Evolutionary conservation across 2,329 filamentous ascomycete genomes (phyloP).

Genomic region (Mycosphaerelloides madeirae): DNA sequence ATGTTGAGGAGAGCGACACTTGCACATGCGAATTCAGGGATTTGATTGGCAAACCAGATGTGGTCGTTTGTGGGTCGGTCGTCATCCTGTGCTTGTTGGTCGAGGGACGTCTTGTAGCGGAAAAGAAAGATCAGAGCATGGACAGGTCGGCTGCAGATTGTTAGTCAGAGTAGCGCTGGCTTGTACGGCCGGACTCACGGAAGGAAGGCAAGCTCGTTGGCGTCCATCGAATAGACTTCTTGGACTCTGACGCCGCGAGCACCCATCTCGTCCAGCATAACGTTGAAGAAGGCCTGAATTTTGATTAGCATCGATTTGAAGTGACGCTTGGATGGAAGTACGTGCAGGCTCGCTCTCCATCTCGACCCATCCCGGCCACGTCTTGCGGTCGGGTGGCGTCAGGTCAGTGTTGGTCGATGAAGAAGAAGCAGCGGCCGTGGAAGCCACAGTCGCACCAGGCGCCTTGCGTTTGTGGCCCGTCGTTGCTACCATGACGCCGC

Average conservation of each 20-base stretch:
- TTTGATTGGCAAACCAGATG: conserved; percentile 96
- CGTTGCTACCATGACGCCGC: conserved; percentile 13
- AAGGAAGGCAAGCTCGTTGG: conserved; percentile 57
- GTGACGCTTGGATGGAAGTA: conserved; percentile 3
- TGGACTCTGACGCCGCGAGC: conserved; percentile 67
- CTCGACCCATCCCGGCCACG: conserved; percentile 73
- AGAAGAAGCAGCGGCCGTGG: conserved; percentile 26
- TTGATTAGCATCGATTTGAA: not conserved
- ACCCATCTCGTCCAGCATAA: conserved; percentile 74
- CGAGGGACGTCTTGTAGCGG: conserved; percentile 52
- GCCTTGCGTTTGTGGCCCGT: conserved; percentile 22
- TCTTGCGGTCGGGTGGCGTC: conserved; percentile 48
- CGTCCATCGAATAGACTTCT: conserved; percentile 71
- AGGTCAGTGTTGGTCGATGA: conserved; percentile 19
- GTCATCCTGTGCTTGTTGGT: conserved; percentile 49
- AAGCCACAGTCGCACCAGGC: conserved; percentile 41
- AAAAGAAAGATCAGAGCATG: conserved; percentile 89
- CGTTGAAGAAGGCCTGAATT: conserved; percentile 72
- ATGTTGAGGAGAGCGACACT: conserved; percentile 93
- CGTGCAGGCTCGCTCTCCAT: conserved; percentile 84
- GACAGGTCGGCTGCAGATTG: conserved; percentile 58
- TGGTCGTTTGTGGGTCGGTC: conserved; percentile 52
- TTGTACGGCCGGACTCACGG: conserved; percentile 33
- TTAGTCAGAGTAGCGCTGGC: conserved; percentile 21
- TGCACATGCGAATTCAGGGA: conserved; percentile 78